Percentiles rank a stretch among this genome's conserved stretches.
Evolutionary conservation across 2,329 filamentous ascomycete genomes (phyloP).

Genomic region (Ceratocystis variospora): DNA sequence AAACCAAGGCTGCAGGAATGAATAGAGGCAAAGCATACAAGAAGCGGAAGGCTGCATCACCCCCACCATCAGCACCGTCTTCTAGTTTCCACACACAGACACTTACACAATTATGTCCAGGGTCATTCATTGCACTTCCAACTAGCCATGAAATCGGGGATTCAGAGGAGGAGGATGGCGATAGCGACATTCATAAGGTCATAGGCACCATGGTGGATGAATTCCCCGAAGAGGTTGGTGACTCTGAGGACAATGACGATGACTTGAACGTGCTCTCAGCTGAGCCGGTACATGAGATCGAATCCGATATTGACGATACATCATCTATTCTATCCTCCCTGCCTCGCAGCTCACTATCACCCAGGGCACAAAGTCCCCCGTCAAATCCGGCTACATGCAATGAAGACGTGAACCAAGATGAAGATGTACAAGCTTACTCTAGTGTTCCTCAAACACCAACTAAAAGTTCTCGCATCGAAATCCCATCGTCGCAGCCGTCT

Average conservation of each 20-base stretch:
- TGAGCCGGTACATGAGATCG: constrained; percentile 20
- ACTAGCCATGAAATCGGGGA: constrained; percentile 24
- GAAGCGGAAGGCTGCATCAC: neutral
- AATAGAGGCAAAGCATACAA: constrained; percentile 25
- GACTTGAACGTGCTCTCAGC: neutral
- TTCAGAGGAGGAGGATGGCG: constrained; percentile 29
- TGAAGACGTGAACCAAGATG: neutral
- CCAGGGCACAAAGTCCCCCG: neutral
- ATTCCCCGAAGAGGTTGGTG: neutral
- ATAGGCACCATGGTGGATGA: no score
- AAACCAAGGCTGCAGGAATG: constrained; percentile 21
- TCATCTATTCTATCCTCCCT: neutral
- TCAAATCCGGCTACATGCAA: no score
- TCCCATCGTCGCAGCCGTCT: constrained; percentile 32
- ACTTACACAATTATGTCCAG: constrained; percentile 29
- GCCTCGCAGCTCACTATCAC: neutral
- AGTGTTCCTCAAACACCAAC: constrained; percentile 33
- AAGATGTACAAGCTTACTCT: neutral
- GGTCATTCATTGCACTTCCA: neutral
- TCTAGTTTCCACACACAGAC: constrained; percentile 32
- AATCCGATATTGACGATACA: neutral
- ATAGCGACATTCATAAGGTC: neutral
- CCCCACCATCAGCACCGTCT: neutral
- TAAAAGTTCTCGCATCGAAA: constrained; percentile 28
- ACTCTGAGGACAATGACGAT: constrained; percentile 6